phyloP scores from a whole-genome alignment of 805 yeast genomes.

The Nakazawaea laoshanensis region DNA sequence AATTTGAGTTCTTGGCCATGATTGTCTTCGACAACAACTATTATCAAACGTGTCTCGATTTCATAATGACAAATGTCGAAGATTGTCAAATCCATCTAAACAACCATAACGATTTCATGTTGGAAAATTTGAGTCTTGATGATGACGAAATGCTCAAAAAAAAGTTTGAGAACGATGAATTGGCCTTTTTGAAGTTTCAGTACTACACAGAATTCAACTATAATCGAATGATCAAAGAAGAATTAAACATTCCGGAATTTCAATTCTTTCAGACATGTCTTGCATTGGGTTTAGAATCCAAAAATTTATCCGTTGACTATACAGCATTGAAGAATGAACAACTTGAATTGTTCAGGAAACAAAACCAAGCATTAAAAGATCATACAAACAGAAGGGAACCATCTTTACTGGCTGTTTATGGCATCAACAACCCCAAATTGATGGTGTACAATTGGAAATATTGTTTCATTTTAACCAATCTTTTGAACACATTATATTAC shows the following conservation, averaged over 20 bases:
- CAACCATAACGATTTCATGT: conserved; percentile 7
- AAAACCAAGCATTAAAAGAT: conserved; percentile 19
- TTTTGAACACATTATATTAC: conserved; percentile 48
- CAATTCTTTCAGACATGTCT: conserved; percentile 31
- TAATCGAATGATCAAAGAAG: conserved; percentile 11
- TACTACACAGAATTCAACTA: conserved; percentile 7
- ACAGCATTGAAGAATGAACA: not conserved
- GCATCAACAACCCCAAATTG: conserved; percentile 15
- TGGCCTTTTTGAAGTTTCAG: conserved; percentile 17
- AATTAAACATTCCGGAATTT: conserved; percentile 20
- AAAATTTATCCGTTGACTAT: conserved; percentile 5
- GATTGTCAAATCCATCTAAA: conserved; percentile 3
- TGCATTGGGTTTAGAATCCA: conserved; percentile 11
- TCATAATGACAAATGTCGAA: conserved; percentile 20
- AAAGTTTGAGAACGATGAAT: conserved; percentile 30
- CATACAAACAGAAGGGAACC: conserved; percentile 18
- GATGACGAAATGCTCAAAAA: conserved; percentile 26
- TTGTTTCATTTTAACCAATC: conserved; percentile 38
- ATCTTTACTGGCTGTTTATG: conserved; percentile 4
- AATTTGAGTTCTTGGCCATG: conserved; percentile 66
- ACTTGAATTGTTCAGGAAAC: conserved; percentile 23
- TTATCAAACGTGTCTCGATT: conserved; percentile 27
- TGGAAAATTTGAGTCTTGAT: conserved; percentile 11
- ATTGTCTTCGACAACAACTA: conserved; percentile 69
- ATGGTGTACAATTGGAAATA: conserved; percentile 23